phyloP scores from a whole-genome alignment of 2,329 filamentous ascomycete genomes.

The Botrytis tulipae region DNA sequence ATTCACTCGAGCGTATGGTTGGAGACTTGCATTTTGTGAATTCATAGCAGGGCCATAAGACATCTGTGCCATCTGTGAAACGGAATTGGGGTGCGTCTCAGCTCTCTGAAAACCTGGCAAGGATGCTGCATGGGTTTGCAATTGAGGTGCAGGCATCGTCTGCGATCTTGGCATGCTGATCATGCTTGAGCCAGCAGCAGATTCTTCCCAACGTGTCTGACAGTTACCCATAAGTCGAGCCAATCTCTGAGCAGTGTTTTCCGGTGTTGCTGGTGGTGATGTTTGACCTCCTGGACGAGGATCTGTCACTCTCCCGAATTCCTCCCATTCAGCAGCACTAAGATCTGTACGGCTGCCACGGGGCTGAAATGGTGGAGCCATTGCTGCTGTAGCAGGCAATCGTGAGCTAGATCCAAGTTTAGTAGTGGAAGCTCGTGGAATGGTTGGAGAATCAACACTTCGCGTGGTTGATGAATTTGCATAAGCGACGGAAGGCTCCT shows the following conservation, averaged over 20 bases:
- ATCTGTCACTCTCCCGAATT: constrained; percentile 10
- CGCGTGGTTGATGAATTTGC: not conserved
- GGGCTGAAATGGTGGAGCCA: constrained; percentile 40
- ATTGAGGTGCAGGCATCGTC: constrained; percentile 24
- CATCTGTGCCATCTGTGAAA: not conserved
- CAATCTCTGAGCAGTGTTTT: constrained; percentile 28
- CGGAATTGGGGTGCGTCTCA: constrained; percentile 26
- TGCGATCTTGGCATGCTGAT: constrained; percentile 21
- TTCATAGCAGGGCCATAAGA: not conserved
- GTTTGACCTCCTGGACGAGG: constrained; percentile 15
- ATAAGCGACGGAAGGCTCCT: not conserved
- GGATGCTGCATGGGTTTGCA: constrained; percentile 2
- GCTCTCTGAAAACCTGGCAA: constrained; percentile 24
- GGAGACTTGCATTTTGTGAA: not conserved
- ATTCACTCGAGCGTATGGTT: constrained; percentile 6
- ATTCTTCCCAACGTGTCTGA: constrained; percentile 29
- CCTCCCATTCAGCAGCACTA: constrained; percentile 13
- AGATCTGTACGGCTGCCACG: constrained; percentile 23
- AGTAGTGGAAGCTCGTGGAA: not conserved
- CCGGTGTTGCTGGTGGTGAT: constrained; percentile 19
- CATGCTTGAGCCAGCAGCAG: constrained; percentile 21
- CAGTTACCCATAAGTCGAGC: constrained; percentile 28
- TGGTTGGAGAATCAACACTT: not conserved
- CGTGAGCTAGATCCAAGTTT: constrained; percentile 13
- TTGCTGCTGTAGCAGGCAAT: constrained; percentile 38